Base-by-base conservation (phyloP, 2,329 filamentous ascomycete species). In the Aspergillus unguis region DNA sequence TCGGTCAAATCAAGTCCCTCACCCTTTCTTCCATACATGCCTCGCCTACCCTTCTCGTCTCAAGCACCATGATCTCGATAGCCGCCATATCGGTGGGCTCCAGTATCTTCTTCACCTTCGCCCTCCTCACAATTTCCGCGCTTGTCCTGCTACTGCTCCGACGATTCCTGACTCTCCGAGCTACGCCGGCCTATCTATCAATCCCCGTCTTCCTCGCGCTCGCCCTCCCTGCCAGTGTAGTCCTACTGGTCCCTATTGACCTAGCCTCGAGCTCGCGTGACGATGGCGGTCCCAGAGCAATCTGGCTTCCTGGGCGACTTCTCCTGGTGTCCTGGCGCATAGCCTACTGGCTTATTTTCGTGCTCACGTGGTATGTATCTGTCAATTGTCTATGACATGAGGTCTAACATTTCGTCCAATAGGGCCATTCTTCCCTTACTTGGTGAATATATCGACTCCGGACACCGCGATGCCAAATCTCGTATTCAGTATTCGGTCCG, bases 181-280 rank as follows among this genome's bases (percentile, higher is more conserved):
- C 87, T 5, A 97, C 94, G 1, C 92, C 94, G 1, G 89, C 86
- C 54, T 96, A 95, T 72, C 85, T 97, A 46, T 81, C 91, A 46
- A 81, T 96, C 1, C 92, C 94, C 33, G 90, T 99, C 57, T 99
- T 99, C 76, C 87, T 99, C 61, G 90, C 92, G n/a, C 81, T 99
- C 62, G 92, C 90, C 66, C 83, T 99, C 5, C 95, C 94, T 8
- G 90, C 90, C 43, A 92, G 88, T 70, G 92, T 95, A 65, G 84
- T 97, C 26, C 79, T 99, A 26, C 83, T 99, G 25, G 91, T 99
- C 5, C 94, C 94, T 4, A 95, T 99, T 70, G 94, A 99, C 72
- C 84, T 99, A 60, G 92, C 92, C 1, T 96, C 92, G 5, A 92
- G 84, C 66, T 86, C 89, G 25, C 81, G 84, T 44, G 85, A 85